phyloP scores from a whole-genome alignment of 1,139 yeast species.

The Chernovozyma sophiae-reginae region DNA sequence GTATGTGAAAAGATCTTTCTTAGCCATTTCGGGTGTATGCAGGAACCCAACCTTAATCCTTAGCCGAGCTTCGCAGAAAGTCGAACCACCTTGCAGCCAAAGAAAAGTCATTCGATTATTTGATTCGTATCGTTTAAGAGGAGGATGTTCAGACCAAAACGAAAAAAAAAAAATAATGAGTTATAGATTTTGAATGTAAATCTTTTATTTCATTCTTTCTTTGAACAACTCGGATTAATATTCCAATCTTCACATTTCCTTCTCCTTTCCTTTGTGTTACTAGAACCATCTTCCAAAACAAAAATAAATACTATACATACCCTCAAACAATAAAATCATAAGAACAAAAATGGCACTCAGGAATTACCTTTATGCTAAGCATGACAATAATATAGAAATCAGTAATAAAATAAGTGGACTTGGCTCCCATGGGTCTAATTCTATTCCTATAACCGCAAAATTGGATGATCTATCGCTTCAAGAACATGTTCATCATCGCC shows the following conservation, averaged over 20 bases:
- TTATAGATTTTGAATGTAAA: no score
- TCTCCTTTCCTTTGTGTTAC: no score
- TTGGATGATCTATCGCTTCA: not conserved
- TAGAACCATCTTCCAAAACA: no score
- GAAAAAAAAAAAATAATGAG: no score
- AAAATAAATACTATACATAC: not conserved
- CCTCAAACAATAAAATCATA: not conserved
- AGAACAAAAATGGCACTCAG: conserved; percentile 34
- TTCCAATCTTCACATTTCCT: no score
- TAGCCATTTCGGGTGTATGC: no score
- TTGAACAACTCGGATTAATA: no score
- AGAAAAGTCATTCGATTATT: conserved; percentile 3
- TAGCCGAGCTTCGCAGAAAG: conserved; percentile 6
- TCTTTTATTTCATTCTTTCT: no score
- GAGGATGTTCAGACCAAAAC: no score
- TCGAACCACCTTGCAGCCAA: conserved; percentile 13
- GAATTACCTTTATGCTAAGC: conserved; percentile 42
- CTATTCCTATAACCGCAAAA: not conserved
- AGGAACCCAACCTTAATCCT: no score
- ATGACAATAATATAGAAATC: conserved; percentile 11
- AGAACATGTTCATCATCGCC: not conserved
- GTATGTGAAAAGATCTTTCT: no score
- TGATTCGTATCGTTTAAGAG: no score
- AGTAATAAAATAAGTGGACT: conserved; percentile 5
- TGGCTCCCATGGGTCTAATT: not conserved